These are phyloP conservation scores for Penicillium bialowiezense DNA, from an alignment of 495 filamentous ascomycete species.

Conservation along the genomic window DNA sequence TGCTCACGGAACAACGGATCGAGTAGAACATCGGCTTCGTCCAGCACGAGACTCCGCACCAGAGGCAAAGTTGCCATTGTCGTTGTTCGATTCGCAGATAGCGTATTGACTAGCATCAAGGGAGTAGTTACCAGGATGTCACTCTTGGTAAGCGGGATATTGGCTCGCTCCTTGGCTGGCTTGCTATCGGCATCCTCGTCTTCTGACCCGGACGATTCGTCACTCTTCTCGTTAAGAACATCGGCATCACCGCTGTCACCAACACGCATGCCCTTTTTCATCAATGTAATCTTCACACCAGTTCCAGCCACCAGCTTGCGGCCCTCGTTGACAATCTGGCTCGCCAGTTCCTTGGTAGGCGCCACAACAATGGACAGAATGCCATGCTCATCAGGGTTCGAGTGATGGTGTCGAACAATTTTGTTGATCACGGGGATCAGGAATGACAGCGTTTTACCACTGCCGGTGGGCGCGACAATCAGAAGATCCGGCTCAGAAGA, in stretches of 20 bases:
- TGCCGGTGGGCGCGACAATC: conserved; percentile 89
- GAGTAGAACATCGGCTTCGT: conserved; percentile 93
- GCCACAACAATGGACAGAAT: conserved; percentile 71
- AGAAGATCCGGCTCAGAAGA: conserved; percentile 65
- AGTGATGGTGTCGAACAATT: conserved; percentile 55
- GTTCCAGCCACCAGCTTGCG: conserved; percentile 76
- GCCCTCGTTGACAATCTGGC: conserved; percentile 90
- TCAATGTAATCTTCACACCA: conserved; percentile 72
- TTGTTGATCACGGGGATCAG: conserved; percentile 80
- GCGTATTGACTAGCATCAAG: conserved; percentile 68
- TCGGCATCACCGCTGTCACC: conserved; percentile 30
- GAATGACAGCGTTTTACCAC: conserved; percentile 95
- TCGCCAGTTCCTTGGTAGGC: conserved; percentile 87
- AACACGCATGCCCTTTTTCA: conserved; percentile 80
- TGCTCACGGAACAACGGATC: conserved; percentile 89
- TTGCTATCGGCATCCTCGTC: conserved; percentile 38
- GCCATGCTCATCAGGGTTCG: conserved; percentile 45
- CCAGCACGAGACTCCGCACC: conserved; percentile 72
- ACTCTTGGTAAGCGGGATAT: conserved; percentile 56
- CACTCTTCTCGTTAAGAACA: conserved; percentile 40
- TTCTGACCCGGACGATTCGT: conserved; percentile 34
- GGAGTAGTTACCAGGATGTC: conserved; percentile 92
- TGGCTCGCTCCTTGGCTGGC: conserved; percentile 34
- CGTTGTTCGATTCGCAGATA: conserved; percentile 50
- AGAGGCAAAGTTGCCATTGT: conserved; percentile 52